Conservation (phyloP, 129 eudicot species). For the Flaveria trinervia region DNA sequence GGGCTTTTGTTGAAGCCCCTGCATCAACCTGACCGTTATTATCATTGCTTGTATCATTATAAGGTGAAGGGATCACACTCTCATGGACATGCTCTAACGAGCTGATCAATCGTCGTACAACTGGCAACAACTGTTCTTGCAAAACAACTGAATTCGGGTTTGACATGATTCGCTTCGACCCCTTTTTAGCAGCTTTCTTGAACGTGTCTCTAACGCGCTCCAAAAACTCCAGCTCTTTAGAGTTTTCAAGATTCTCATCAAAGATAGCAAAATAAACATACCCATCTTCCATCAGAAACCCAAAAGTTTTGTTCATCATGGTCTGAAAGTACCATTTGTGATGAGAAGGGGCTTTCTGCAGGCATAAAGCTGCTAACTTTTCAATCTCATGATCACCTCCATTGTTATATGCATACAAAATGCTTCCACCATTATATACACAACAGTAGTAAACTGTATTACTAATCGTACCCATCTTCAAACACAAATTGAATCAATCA, state of each 20-base stretch:
- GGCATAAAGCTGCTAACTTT: constrained; percentile 55
- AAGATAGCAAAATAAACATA: constrained; percentile 57
- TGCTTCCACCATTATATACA: constrained; percentile 56
- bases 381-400: constrained; percentile 59
- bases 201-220: constrained; percentile 58
- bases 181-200: constrained; percentile 50
- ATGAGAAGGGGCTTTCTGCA: constrained; percentile 63
- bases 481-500: background rate
- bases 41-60: constrained; percentile 14
- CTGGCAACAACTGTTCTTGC: constrained; percentile 60
- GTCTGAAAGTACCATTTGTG: constrained; percentile 78
- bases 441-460: constrained; percentile 58
- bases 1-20: constrained; percentile 60
- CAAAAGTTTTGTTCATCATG: constrained; percentile 52
- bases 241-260: constrained; percentile 48
- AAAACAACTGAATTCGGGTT: constrained; percentile 41
- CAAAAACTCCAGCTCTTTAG: constrained; percentile 46
- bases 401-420: constrained; percentile 50
- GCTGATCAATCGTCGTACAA: constrained; percentile 41
- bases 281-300: constrained; percentile 66
- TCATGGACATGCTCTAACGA: constrained; percentile 43
- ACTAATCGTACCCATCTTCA: constrained; percentile 41
- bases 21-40: constrained; percentile 38
- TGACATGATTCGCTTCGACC: constrained; percentile 43
- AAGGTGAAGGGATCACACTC: constrained; percentile 34